These are phyloP conservation scores for Ophiosphaerella korrae DNA, from an alignment of 2,329 filamentous ascomycete species.

Conservation along the genomic window DNA sequence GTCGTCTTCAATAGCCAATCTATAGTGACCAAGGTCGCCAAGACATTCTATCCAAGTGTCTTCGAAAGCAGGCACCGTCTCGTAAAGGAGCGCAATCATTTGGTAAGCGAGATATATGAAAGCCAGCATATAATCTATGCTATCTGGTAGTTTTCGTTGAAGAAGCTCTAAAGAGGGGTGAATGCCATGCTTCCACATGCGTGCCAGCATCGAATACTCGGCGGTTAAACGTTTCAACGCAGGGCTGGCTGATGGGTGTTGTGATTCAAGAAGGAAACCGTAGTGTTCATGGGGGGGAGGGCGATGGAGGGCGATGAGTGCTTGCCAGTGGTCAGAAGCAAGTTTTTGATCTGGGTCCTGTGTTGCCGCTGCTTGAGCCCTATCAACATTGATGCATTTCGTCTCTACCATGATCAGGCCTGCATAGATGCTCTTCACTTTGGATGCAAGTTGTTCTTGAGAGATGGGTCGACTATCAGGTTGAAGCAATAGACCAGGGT, in stretches of 20 bases:
- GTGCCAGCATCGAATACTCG: constrained; percentile 87
- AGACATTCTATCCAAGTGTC: constrained; percentile 95
- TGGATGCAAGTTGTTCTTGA: constrained; percentile 77
- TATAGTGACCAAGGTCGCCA: constrained; percentile 81
- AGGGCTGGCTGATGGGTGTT: constrained; percentile 75
- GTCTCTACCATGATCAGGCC: constrained; percentile 85
- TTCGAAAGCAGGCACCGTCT: constrained; percentile 81
- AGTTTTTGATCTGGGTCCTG: constrained; percentile 57
- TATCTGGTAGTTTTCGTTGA: constrained; percentile 70
- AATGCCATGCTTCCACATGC: constrained; percentile 95
- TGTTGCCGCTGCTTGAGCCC: constrained; percentile 60
- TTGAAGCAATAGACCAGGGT: constrained; percentile 56
- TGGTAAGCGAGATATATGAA: constrained; percentile 90
- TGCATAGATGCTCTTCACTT: constrained; percentile 83
- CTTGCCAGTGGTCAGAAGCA: constrained; percentile 76
- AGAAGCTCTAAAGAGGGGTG: constrained; percentile 78
- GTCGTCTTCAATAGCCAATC: constrained; percentile 90
- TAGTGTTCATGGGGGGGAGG: constrained; percentile 75
- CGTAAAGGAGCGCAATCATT: constrained; percentile 85
- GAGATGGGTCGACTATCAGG: constrained; percentile 72
- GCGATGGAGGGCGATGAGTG: constrained; percentile 78
- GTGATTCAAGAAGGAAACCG: constrained; percentile 75
- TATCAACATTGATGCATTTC: constrained; percentile 84
- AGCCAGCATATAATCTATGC: constrained; percentile 84
- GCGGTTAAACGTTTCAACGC: constrained; percentile 71